Base-by-base conservation (phyloP, 78 protist genomes). In the Neovahlkampfia damariscottae region DNA sequence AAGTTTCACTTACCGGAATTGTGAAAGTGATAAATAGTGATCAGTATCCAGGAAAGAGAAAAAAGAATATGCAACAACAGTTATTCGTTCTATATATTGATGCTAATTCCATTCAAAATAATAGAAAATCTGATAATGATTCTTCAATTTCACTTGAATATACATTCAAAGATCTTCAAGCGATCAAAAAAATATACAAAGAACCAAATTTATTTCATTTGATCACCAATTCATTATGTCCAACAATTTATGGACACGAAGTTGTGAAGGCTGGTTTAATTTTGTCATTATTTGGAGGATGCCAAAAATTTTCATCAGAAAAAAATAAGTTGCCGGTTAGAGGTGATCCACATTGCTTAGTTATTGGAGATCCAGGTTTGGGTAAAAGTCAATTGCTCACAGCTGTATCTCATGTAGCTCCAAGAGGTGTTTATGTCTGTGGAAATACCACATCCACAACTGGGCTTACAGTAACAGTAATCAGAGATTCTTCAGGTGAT, bases 361-460 rank as follows among this genome's bases (percentile, higher is more conserved):
- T 98, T 8, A 97, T 96, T 0, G 99, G 99, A 9, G 99, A 97
- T 72, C 99, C 99, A 0, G 99, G 99, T 7, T 41, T 96, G 37
- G 99, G 99, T 66, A 97, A 97, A 70, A 8, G 76, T 35, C 95
- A 93, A 84, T 86, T 96, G 93, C 90, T 96, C 8, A 85, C 77
- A 2, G 90, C 94, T 1, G 81, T 89, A 35, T 38, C 85, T 3
- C 9, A 28, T 29, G 4, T 90, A 9, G 50, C 97, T 27, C 97
- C 98, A 0, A 84, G 99, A 2, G 95, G 97, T 59, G 98, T 96
- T 27, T 94, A 91, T 70, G 99, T 96, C n/a, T 82, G 97, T 77
- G 99, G 99, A 50, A 96, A 92, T 66, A 89, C 93, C 2, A 78
- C 99, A 6, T 84, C 98, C 3, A 79, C 90, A 0, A 74, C 97